A percentile compares a stretch with the other conserved stretches of the same genome.
Conservation (phyloP, 176 grass and related monocot species). For the Saccharum officinarum region DNA sequence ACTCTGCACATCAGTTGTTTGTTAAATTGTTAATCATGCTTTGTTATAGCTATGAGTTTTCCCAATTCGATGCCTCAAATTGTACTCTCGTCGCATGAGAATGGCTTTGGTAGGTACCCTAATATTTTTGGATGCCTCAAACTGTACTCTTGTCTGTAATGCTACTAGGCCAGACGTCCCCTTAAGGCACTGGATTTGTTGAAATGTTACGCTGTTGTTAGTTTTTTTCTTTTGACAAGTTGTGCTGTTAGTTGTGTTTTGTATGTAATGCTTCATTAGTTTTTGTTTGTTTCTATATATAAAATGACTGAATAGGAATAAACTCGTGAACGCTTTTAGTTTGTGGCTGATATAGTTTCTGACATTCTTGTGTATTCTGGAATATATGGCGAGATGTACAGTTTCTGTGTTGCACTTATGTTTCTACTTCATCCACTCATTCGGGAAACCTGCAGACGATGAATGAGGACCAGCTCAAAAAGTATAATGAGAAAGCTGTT, state of each 20-base stretch:
- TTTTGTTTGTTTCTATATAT: background rate
- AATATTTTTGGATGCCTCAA: constrained; percentile 27
- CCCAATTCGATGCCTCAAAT: background rate
- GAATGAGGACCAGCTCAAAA: no score
- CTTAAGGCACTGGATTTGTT: background rate
- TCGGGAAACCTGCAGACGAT: constrained; percentile 57
- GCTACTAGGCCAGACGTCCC: background rate
- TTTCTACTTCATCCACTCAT: constrained; percentile 11
- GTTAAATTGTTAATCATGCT: background rate
- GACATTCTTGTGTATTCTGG: constrained; percentile 18
- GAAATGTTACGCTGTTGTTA: background rate
- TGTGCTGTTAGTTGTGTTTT: background rate
- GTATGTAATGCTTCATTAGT: background rate
- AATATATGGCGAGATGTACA: background rate
- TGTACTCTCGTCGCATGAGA: constrained; percentile 51
- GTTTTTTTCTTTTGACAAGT: background rate
- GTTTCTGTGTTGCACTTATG: background rate
- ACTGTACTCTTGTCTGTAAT: constrained; percentile 7
- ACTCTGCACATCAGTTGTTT: background rate
- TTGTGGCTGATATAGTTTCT: constrained; percentile 16
- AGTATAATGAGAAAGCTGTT: constrained; percentile 85
- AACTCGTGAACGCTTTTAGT: background rate
- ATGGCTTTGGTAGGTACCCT: constrained; percentile 73
- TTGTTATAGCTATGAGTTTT: background rate
- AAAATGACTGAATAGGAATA: background rate